These are phyloP conservation scores for Sphagnum contortum DNA, from an alignment of 225 moss, liverwort and hornwort genomes.

Conservation along the genomic window DNA sequence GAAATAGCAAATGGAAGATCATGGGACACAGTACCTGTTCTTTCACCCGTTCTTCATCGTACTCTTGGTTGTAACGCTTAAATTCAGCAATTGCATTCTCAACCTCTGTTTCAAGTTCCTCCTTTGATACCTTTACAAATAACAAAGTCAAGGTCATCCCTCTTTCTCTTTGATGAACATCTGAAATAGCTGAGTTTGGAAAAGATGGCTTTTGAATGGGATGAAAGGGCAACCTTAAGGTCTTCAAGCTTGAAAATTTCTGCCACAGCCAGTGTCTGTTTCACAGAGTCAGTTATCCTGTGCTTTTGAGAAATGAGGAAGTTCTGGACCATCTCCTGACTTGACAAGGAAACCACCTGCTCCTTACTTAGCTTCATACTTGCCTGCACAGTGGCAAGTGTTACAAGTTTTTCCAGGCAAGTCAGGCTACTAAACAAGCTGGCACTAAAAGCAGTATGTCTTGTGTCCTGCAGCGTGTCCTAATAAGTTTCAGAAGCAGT, in stretches of 20 bases:
- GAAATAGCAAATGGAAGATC: too few relatives aligned
- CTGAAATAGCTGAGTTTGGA: too few relatives aligned
- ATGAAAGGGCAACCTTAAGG: conserved; percentile 5
- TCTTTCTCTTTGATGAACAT: too few relatives aligned
- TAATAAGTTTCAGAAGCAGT: too few relatives aligned
- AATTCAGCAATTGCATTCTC: conserved; percentile 72
- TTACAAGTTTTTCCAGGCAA: too few relatives aligned
- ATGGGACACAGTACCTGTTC: conserved; percentile 53
- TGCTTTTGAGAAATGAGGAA: conserved; percentile 76
- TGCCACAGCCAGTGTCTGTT: conserved; percentile 80
- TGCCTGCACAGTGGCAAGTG: conserved; percentile 36
- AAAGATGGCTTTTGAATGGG: too few relatives aligned
- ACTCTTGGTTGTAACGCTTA: conserved; percentile 90
- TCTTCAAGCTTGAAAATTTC: conserved; percentile 84
- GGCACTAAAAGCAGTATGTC: too few relatives aligned
- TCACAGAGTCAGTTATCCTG: conserved; percentile 62
- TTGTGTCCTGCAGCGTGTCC: too few relatives aligned
- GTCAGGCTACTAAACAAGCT: too few relatives aligned
- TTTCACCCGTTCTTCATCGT: conserved; percentile 65
- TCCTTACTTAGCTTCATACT: conserved; percentile 85
- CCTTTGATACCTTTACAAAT: conserved; percentile 35
- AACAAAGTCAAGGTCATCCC: too few relatives aligned
- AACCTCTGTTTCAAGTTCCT: conserved; percentile 76
- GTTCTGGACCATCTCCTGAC: conserved; percentile 89
- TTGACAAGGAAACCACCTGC: conserved; percentile 76